These are phyloP conservation scores for Epichloe aotearoae DNA, from an alignment of 2,329 filamentous ascomycete species.

Conservation along the genomic window DNA sequence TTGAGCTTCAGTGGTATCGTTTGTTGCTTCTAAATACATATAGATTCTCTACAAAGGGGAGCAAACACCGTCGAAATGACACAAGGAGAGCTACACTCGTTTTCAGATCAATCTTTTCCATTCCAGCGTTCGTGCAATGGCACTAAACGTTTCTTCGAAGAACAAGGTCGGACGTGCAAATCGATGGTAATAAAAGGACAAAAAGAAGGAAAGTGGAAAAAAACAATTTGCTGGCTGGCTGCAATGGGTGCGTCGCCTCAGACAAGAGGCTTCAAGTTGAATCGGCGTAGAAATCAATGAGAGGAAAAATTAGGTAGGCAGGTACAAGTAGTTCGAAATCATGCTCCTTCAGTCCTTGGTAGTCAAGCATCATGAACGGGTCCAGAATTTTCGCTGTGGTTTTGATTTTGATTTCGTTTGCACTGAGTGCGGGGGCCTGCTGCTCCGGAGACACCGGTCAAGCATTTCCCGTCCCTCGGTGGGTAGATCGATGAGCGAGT, in stretches of 20 bases:
- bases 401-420: not conserved
- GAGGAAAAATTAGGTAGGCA: not conserved
- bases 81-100: not conserved
- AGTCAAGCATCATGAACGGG: not conserved
- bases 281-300: not conserved
- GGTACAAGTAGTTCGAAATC: not conserved
- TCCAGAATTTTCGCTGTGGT: not conserved
- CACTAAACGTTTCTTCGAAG: too few relatives aligned
- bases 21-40: not conserved
- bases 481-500: conserved; percentile 23
- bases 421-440: not conserved
- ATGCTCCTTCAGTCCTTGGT: too few relatives aligned
- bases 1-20: not conserved
- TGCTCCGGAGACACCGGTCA: conserved; percentile 15
- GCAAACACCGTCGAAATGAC: not conserved
- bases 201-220: too few relatives aligned
- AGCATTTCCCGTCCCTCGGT: conserved; percentile 23
- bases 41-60: not conserved
- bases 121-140: not conserved
- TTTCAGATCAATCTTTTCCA: not conserved
- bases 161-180: too few relatives aligned
- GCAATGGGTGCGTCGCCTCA: too few relatives aligned
- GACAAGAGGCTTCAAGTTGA: too few relatives aligned
- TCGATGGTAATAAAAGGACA: too few relatives aligned
- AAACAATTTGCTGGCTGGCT: too few relatives aligned